Evolutionary conservation across 2,329 filamentous ascomycete species (phyloP), one percentile per base, ranked within the genome.

Genomic region (Neoscytalidium dimidiatum): DNA sequence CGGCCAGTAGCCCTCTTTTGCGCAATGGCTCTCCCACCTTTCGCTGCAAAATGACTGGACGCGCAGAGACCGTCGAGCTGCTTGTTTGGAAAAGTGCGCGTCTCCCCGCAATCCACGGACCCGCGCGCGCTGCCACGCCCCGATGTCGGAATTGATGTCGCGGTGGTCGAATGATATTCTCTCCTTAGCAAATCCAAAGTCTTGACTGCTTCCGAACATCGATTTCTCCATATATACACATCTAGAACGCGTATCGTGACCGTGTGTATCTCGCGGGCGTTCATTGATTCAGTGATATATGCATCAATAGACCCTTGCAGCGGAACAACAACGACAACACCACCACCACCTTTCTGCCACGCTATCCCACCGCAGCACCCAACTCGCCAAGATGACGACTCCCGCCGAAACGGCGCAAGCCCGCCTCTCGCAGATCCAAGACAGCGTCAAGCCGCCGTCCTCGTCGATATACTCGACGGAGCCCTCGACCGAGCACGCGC

Each of bases 401-500:
- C n/a, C 35, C 23, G 26, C 14, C 26, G n/a, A 44, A 19, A 21
- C 21, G 1, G 38, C 56, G 9, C 38, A 44, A 33, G 56, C 17
- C 11, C 56, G 56, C 11, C 56, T 60, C 26, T 60, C 56, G 26
- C 56, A 60, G 28, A 31, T 60, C 56, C 26, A 44, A 3, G 21
- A 5, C 56, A 46, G 23, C 4, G 4, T 60, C 38, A 26, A 33
- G 28, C 56, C 38, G 19, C 29, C 51, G n/a, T 14, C 38, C 2
- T 31, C 56, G 11, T 58, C 56, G n/a, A 31, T 58, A 31, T 58
- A 58, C 56, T 58, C 56, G 38, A 58, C 38, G 23, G 56, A 46
- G 56, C 56, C 56, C 14, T 58, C 56, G 28, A 26, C 52, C 23
- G 51, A 58, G 11, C 62, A 64, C 29, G 62, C 62, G 62, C 62